Conservation (phyloP, 169 alveolate genomes). For the Besnoitia besnoiti region DNA sequence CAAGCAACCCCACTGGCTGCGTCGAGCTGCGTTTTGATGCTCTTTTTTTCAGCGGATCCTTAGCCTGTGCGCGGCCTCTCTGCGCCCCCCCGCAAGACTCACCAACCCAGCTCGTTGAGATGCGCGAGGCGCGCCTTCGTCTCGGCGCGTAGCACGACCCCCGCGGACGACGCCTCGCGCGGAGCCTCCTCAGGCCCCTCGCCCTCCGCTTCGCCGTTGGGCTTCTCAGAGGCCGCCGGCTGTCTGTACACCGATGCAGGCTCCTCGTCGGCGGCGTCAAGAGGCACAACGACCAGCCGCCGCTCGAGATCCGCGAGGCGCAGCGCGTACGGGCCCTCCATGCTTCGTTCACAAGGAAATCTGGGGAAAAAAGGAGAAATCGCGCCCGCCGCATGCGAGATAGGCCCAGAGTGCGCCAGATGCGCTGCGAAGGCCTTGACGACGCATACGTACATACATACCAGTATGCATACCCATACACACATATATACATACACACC, state of each 20-base stretch:
- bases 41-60: not conserved
- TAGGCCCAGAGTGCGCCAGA: too few relatives aligned
- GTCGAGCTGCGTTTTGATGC: not conserved
- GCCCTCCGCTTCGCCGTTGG: not conserved
- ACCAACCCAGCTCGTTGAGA: not conserved
- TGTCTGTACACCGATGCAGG: not conserved
- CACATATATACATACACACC: not conserved
- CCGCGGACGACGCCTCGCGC: not conserved
- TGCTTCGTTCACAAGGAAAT: not conserved
- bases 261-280: not conserved
- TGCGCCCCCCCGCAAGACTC: not conserved
- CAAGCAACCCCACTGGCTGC: not conserved
- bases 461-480: not conserved
- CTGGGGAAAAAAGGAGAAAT: not conserved
- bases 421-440: not conserved
- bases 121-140: not conserved
- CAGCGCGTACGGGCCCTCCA: constrained; percentile 28
- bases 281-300: not conserved
- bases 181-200: not conserved
- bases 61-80: not conserved
- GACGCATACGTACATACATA: not conserved
- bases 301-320: not conserved
- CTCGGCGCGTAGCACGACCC: not conserved
- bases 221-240: not conserved
- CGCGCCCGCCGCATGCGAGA: not conserved